Evolutionary conservation across 1,139 yeast genomes (phyloP).

Genomic region (Suhomyces panamericanus): DNA sequence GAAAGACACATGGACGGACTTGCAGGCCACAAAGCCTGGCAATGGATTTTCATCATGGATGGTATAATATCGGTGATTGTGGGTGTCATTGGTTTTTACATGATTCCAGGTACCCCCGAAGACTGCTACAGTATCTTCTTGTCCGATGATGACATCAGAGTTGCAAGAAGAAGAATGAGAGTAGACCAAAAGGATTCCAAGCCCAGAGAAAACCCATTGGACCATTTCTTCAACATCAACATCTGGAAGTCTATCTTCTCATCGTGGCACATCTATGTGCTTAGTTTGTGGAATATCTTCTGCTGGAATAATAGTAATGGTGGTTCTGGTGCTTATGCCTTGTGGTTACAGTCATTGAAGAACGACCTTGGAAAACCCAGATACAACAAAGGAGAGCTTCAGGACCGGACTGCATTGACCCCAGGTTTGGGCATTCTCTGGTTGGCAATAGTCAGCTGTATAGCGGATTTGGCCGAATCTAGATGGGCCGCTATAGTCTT

Average conservation of each 20-base stretch:
- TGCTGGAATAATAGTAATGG: slow-evolving; percentile 62
- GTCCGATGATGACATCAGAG: slow-evolving; percentile 62
- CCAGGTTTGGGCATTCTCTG: slow-evolving; percentile 47
- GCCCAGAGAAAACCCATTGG: slow-evolving; percentile 30
- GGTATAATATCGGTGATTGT: slow-evolving; percentile 60
- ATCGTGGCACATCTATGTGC: slow-evolving; percentile 57
- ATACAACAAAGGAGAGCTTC: slow-evolving; percentile 34
- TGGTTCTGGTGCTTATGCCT: slow-evolving; percentile 50
- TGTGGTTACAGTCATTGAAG: slow-evolving; percentile 43
- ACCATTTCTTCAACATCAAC: slow-evolving; percentile 29
- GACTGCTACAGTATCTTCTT: slow-evolving; percentile 56
- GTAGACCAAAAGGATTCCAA: slow-evolving; percentile 39
- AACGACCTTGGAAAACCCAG: slow-evolving; percentile 27
- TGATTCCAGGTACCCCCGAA: slow-evolving; percentile 70
- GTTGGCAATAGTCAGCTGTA: slow-evolving; percentile 41
- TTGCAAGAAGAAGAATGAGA: slow-evolving; percentile 58
- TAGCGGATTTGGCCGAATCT: slow-evolving; percentile 51
- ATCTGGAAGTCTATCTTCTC: slow-evolving; percentile 52
- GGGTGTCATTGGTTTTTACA: slow-evolving; percentile 60
- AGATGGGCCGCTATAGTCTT: slow-evolving; percentile 58
- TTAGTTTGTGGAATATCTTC: slow-evolving; percentile 54
- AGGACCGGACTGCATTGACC: slow-evolving; percentile 44
- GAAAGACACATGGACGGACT: slow-evolving; percentile 47
- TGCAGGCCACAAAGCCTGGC: slow-evolving; percentile 61
- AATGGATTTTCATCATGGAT: slow-evolving; percentile 73